Evolutionary conservation across 345 rosid species (phyloP).

Genomic region (Geranium brycei): DNA sequence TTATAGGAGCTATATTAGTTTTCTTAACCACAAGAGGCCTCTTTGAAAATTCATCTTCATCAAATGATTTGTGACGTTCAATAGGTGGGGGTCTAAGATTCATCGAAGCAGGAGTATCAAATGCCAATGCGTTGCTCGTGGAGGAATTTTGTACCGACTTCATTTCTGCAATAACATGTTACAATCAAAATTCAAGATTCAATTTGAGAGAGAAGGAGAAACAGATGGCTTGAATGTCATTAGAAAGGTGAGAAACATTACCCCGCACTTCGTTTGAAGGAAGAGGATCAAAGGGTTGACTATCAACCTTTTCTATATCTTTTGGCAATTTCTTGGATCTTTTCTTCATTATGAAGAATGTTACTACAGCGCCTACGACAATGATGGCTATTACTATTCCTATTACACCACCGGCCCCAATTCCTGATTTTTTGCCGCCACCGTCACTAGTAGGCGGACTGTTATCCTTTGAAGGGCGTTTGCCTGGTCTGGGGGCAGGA

Average conservation of each 20-base stretch:
- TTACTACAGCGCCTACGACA: slow-evolving; percentile 53
- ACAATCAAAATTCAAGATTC: background rate
- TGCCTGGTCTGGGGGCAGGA: slow-evolving; percentile 36
- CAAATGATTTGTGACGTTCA: slow-evolving; percentile 73
- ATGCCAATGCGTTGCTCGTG: slow-evolving; percentile 35
- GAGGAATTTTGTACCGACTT: slow-evolving; percentile 54
- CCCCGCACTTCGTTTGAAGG: slow-evolving; percentile 62
- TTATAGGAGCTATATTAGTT: slow-evolving; percentile 39
- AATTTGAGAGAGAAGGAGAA: background rate
- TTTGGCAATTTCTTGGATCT: slow-evolving; percentile 37
- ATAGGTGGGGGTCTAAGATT: slow-evolving; percentile 80
- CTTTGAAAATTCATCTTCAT: slow-evolving; percentile 52
- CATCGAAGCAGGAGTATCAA: slow-evolving; percentile 52
- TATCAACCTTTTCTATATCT: slow-evolving; percentile 70
- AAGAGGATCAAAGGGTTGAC: slow-evolving; percentile 58
- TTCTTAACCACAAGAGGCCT: slow-evolving; percentile 60
- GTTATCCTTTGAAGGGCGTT: slow-evolving; percentile 31
- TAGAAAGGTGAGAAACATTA: slow-evolving; percentile 10
- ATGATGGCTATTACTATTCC: slow-evolving; percentile 67
- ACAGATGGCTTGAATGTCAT: background rate
- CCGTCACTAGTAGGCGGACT: slow-evolving; percentile 31
- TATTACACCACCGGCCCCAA: slow-evolving; percentile 71
- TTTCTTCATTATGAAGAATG: slow-evolving; percentile 66
- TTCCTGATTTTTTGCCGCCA: slow-evolving; percentile 58
- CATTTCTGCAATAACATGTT: slow-evolving; percentile 32